Conservation (phyloP, 2,329 filamentous ascomycete genomes). For the Akanthomyces uredinophilus region DNA sequence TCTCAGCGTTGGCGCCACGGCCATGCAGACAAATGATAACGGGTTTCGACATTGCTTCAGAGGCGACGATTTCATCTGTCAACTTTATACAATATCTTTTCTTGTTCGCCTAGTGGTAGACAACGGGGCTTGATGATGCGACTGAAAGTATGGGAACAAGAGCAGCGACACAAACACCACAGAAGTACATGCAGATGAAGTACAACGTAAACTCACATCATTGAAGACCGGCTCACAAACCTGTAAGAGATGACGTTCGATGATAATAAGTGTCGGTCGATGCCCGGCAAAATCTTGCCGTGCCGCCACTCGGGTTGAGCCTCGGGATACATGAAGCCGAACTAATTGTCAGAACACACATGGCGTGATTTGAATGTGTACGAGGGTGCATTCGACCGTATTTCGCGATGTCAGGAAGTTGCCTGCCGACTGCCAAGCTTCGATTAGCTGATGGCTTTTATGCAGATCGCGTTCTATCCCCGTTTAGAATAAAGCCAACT, state of each 20-base stretch:
- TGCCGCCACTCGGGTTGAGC: no score
- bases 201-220: no score
- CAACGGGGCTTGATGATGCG: not conserved
- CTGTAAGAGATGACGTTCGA: no score
- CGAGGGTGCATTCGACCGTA: not conserved
- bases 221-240: not conserved
- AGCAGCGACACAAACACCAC: not conserved
- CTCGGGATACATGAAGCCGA: not conserved
- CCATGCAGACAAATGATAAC: conserved; percentile 1
- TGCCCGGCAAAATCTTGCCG: conserved; percentile 2
- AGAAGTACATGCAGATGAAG: not conserved
- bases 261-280: not conserved
- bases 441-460: not conserved
- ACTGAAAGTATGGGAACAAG: not conserved
- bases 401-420: not conserved
- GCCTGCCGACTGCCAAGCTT: not conserved
- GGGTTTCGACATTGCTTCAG: not conserved
- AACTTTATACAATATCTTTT: not conserved
- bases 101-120: not conserved
- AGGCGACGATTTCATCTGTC: not conserved
- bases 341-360: not conserved
- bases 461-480: conserved; percentile 4
- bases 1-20: conserved; percentile 1
- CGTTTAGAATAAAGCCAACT: not conserved
- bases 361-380: not conserved